Evolutionary conservation across 129 eudicot species (phyloP).

Genomic region (Chrysanthemum makinoi): DNA sequence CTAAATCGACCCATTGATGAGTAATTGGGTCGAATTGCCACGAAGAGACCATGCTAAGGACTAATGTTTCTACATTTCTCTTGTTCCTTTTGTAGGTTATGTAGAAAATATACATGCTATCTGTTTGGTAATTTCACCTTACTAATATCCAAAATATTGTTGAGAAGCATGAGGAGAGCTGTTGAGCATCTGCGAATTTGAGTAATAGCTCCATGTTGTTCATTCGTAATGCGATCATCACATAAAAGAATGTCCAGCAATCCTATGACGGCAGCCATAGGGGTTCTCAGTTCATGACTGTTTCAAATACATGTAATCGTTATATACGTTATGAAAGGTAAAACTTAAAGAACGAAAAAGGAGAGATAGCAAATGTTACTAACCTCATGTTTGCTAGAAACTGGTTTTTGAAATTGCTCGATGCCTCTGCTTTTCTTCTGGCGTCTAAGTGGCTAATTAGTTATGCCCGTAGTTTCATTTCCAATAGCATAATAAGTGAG

Average conservation of each 20-base stretch:
- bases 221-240: no score
- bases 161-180: no score
- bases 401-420: constrained; percentile 98
- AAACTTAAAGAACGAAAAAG: constrained; percentile 4
- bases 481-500: constrained; percentile 19
- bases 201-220: no score
- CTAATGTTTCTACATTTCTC: no score
- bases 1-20: no score
- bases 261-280: constrained; percentile 99
- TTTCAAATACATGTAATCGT: constrained; percentile 9
- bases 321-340: background rate
- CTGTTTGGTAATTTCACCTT: no score
- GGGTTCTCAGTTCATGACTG: constrained; percentile 97
- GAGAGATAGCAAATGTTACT: constrained; percentile 16
- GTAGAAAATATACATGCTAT: no score
- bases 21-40: no score
- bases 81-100: no score
- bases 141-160: no score
- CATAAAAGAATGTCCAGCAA: constrained; percentile 91
- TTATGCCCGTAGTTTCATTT: constrained; percentile 88
- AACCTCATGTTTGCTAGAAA: constrained; percentile 98
- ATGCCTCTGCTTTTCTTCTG: constrained; percentile 95
- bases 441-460: constrained; percentile 91
- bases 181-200: no score
- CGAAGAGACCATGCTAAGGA: no score